phyloP scores from a whole-genome alignment of 2,329 filamentous ascomycete genomes.

The Cyphellophora attinorum region DNA sequence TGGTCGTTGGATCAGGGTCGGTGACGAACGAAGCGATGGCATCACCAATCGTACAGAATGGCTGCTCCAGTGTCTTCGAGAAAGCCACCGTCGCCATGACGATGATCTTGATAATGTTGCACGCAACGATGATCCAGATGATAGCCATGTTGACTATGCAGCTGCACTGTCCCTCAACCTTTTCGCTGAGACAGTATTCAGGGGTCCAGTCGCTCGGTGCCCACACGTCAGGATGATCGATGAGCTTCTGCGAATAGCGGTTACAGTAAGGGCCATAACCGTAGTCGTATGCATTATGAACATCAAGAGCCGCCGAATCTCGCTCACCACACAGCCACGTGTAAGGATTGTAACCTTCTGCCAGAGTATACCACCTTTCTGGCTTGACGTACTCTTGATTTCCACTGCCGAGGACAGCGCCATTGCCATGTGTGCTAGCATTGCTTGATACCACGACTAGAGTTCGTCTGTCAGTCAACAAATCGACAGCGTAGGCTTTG shows the following conservation, averaged over 20 bases:
- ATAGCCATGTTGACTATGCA: conserved; percentile 16
- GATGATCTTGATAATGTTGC: conserved; percentile 16
- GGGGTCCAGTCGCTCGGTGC: conserved; percentile 9
- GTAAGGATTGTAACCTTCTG: too few species aligned
- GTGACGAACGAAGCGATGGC: conserved; percentile 19
- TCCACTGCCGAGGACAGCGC: conserved; percentile 10
- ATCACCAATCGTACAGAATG: conserved; percentile 21
- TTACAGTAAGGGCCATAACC: conserved; percentile 5
- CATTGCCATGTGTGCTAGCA: conserved; percentile 6
- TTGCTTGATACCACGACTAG: conserved; percentile 15
- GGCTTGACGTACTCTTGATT: too few species aligned
- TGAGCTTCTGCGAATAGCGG: conserved; percentile 12
- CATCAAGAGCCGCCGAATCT: conserved; percentile 5
- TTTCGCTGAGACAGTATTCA: conserved; percentile 17
- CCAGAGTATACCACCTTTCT: too few species aligned
- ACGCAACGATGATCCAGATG: conserved; percentile 15
- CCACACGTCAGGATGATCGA: conserved; percentile 10
- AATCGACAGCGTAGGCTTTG: conserved; percentile 11
- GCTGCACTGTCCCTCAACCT: conserved; percentile 12
- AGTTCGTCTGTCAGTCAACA: conserved; percentile 15
- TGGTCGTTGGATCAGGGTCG: conserved; percentile 20
- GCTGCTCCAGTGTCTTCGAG: conserved; percentile 7
- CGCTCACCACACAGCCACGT: conserved; percentile 4
- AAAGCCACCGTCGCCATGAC: conserved; percentile 13
- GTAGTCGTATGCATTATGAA: not conserved